phyloP scores from a whole-genome alignment of 2,329 filamentous ascomycete genomes.

The Esteya vermicola region DNA sequence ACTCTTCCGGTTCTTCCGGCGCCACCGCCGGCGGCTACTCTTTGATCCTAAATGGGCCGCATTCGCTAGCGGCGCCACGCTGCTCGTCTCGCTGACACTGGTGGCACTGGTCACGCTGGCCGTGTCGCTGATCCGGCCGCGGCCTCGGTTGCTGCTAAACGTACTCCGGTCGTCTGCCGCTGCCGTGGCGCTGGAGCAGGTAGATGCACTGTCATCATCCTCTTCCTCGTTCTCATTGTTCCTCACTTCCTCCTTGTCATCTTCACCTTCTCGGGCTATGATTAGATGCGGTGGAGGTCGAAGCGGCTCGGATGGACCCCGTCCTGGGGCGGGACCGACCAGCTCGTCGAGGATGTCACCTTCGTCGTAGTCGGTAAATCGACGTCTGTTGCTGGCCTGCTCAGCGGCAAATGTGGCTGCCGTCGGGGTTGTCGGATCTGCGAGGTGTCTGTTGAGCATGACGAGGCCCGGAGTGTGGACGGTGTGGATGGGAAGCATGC shows the following conservation, averaged over 20 bases:
- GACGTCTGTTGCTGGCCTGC: background rate
- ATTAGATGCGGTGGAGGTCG: no score
- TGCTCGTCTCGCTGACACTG: background rate
- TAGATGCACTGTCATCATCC: background rate
- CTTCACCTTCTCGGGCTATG: no score
- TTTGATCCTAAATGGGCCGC: background rate
- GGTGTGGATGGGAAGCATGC: background rate
- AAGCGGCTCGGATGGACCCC: no score
- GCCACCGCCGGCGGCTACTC: background rate
- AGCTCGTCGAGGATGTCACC: conserved; percentile 5
- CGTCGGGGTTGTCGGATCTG: background rate
- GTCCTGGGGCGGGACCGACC: background rate
- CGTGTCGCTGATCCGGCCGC: background rate
- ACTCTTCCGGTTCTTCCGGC: background rate
- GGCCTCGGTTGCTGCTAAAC: background rate
- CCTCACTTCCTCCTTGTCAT: no score
- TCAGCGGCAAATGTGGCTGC: background rate
- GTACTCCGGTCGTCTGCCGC: background rate
- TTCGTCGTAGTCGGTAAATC: conserved; percentile 1
- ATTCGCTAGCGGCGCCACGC: background rate
- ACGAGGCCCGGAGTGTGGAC: background rate
- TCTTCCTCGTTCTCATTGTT: background rate
- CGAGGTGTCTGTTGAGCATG: background rate
- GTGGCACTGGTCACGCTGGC: background rate
- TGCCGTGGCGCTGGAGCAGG: background rate